These are phyloP conservation scores for Aspergillus texensis DNA, from an alignment of 2,329 filamentous ascomycete species.

Conservation along the genomic window DNA sequence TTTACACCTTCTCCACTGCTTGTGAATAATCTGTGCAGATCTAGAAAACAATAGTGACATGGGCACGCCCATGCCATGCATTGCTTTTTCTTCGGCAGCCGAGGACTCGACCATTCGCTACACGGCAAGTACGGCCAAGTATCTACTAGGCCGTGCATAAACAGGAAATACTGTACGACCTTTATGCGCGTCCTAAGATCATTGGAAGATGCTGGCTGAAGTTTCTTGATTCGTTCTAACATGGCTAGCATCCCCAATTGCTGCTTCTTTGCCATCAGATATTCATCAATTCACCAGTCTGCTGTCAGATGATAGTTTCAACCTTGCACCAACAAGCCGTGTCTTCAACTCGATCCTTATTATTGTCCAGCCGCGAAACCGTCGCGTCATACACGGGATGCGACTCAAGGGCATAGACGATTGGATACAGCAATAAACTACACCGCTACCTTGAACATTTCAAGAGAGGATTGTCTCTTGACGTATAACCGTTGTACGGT, in stretches of 20 bases:
- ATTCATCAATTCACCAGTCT: conserved; percentile 2
- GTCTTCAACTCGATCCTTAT: neutral
- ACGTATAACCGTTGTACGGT: conserved; percentile 1
- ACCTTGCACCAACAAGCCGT: neutral
- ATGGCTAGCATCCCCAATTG: neutral
- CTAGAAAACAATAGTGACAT: neutral
- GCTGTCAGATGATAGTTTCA: conserved; percentile 8
- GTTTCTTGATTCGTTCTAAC: conserved; percentile 7
- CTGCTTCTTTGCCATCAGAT: neutral
- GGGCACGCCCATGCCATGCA: conserved; percentile 2
- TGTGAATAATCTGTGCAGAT: conserved; percentile 2
- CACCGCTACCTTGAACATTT: conserved; percentile 1
- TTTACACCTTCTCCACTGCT: neutral
- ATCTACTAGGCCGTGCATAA: conserved; percentile 2
- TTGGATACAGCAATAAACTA: conserved; percentile 4
- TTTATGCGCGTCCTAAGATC: conserved; percentile 5
- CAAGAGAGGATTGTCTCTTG: neutral
- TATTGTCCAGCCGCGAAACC: neutral
- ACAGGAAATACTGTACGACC: conserved; percentile 18
- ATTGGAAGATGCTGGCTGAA: conserved; percentile 9
- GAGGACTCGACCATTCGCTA: conserved; percentile 1
- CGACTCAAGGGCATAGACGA: neutral
- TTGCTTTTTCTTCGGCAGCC: conserved; percentile 11
- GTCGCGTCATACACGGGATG: conserved; percentile 4
- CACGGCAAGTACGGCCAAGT: neutral